Base-by-base conservation (phyloP, 331 rosid genomes). In the Quercus tomentella region DNA sequence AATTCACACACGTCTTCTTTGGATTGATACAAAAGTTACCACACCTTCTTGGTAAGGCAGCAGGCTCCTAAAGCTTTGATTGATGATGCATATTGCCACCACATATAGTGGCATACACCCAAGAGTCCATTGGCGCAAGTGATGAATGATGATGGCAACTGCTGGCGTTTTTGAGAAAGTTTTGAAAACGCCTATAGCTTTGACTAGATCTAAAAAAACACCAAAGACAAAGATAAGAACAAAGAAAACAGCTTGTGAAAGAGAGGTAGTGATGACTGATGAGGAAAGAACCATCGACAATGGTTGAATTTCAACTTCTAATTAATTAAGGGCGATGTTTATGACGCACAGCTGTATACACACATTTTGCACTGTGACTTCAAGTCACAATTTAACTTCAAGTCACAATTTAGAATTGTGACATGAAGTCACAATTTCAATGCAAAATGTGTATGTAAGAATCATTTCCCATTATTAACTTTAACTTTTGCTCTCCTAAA, bases 1-100 rank as follows among this genome's bases (percentile, higher is more conserved):
- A 41, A 41, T 3, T 8, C 12, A 8, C 12, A 41, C 45, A 41
- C 45, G 45, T 41, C 45, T 41, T 41, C 45, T 41, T 8, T 41
- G 71, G 71, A 31, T 22, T 20, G 31, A 31, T 20, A n/a, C 17
- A 1, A 16, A 31, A 66, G 49, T 66, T 62, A 3, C 37, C 18
- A 2, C 11, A 25, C 69, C 22, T 26, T 37, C 45, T 5, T 62
- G 69, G 31, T 2, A 9, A 18, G 73, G 56, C 82, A 74, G 82
- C 82, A 68, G 86, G 82, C 58, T 49, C 60, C 82, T 67, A 49
- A 25, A 17, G 41, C 52, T 37, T 3, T 16, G 12, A 37, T 75
- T 56, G 70, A 74, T 55, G 73, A 45, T 69, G 28, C 37, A 2
- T 4, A 0, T 41, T 41, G 45, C 45, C 45, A 41, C 54, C 54